Base-by-base conservation (phyloP, 2,329 filamentous ascomycete genomes). In the Arthrobotrys entomopaga region DNA sequence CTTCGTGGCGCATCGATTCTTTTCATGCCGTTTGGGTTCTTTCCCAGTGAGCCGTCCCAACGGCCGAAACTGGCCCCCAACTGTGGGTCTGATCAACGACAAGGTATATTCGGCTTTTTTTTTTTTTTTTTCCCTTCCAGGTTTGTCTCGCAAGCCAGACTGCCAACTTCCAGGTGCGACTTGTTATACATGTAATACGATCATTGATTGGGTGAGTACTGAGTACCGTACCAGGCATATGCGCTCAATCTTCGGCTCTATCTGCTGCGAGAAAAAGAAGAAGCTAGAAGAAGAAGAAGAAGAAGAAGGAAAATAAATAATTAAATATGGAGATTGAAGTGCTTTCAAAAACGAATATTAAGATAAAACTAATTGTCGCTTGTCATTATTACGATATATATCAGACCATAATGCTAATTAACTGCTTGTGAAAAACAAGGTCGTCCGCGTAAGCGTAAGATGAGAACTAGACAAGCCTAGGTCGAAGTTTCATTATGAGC, bases 11-110 rank as follows among this genome's bases (percentile, higher is more conserved):
- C 11, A 60, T 29, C 24, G 20, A 49, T 15, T 38, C 42, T 56
- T 54, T 56, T 20, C 61, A 66, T 48, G 34, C 67, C 49, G 69
- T 73, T 73, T 66, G 69, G 63, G 69, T 66, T 56, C 48, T 73
- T 73, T 73, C 63, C 69, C 63, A 73, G 61, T 73, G 56, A 73
- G 63, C 69, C 63, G 69, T 60, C 69, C 69, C 69, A 73, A 63
- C 69, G 48, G 61, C 56, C 10, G 46, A 61, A 48, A 60, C 20
- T 40, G 61, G 19, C 34, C 52, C 56, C 56, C 42, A 15, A 46
- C 54, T 61, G 69, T 65, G 69, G 69, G 69, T 66, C 61, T 73
- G 22, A 58, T 65, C 53, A 65, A 53, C 67, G 58, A 61, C 69
- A 73, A 63, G 61, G 69, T 40, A 73, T 56, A 63, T 40, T 58